Evolutionary conservation across 768 basidiomycete species (phyloP).

Genomic region (Coprinopsis strossmayeri): DNA sequence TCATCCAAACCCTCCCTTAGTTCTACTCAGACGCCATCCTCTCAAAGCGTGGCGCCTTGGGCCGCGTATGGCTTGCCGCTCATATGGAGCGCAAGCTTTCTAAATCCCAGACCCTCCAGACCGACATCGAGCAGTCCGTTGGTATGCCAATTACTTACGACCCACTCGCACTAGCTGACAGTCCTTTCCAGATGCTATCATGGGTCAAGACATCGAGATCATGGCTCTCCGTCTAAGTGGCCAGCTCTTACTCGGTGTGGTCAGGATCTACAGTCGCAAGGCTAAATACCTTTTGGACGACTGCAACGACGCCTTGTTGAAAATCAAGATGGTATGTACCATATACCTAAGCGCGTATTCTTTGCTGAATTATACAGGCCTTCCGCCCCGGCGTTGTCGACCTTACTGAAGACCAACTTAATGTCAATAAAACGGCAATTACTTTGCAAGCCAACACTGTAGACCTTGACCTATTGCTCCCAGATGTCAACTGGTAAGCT

Average conservation of each 20-base stretch:
- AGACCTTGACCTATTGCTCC: constrained; percentile 74
- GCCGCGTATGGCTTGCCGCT: constrained; percentile 97
- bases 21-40: constrained; percentile 94
- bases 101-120: constrained; percentile 90
- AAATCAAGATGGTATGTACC: constrained; percentile 81
- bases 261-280: constrained; percentile 95
- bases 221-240: constrained; percentile 97
- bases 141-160: constrained; percentile 41
- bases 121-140: constrained; percentile 92
- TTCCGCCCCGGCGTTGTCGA: constrained; percentile 95
- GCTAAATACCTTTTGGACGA: constrained; percentile 97
- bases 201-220: constrained; percentile 85
- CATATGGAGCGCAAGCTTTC: constrained; percentile 98
- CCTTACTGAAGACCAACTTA: constrained; percentile 90
- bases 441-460: constrained; percentile 74
- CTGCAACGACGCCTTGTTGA: constrained; percentile 92
- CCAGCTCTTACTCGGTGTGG: constrained; percentile 92
- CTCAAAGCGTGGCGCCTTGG: constrained; percentile 88
- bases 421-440: constrained; percentile 82
- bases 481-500: constrained; percentile 78
- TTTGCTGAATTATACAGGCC: constrained; percentile 41
- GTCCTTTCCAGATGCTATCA: constrained; percentile 66
- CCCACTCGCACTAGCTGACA: not conserved
- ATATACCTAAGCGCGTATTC: not conserved
- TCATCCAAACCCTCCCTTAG: constrained; percentile 26